Evolutionary conservation across 306 rosid genomes (phyloP).

Genomic region (Trifolium fragiferum): DNA sequence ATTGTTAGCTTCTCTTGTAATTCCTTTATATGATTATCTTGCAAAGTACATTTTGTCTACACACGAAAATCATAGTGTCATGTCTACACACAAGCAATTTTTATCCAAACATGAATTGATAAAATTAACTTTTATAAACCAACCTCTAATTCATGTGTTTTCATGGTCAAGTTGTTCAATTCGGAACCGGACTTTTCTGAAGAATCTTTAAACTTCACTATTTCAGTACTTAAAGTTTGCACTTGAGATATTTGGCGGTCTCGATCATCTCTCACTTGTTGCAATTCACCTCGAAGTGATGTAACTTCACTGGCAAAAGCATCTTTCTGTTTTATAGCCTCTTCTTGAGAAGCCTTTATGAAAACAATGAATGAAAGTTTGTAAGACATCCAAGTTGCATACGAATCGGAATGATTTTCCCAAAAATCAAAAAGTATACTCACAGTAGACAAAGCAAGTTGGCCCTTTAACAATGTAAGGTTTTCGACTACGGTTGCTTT

Average conservation of each 20-base stretch:
- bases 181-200: constrained; percentile 63
- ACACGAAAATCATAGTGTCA: constrained; percentile 40
- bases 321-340: constrained; percentile 88
- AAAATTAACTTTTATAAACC: constrained; percentile 12
- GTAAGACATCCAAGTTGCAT: constrained; percentile 19
- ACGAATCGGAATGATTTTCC: not conserved
- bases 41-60: constrained; percentile 76
- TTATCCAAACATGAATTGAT: no score
- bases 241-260: constrained; percentile 63
- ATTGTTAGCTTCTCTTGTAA: constrained; percentile 60
- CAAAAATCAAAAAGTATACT: constrained; percentile 41
- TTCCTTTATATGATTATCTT: constrained; percentile 61
- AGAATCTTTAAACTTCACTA: constrained; percentile 65
- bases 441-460: constrained; percentile 81
- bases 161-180: constrained; percentile 60
- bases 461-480: constrained; percentile 80
- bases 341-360: constrained; percentile 89
- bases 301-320: constrained; percentile 71
- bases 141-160: constrained; percentile 79
- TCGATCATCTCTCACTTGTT: constrained; percentile 83
- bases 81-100: not conserved
- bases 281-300: constrained; percentile 72
- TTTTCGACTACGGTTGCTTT: constrained; percentile 74
- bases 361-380: constrained; percentile 38
- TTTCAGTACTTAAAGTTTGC: constrained; percentile 67